Conservation (phyloP, 2,329 filamentous ascomycete species). For the Trichophyton schoenleinii region DNA sequence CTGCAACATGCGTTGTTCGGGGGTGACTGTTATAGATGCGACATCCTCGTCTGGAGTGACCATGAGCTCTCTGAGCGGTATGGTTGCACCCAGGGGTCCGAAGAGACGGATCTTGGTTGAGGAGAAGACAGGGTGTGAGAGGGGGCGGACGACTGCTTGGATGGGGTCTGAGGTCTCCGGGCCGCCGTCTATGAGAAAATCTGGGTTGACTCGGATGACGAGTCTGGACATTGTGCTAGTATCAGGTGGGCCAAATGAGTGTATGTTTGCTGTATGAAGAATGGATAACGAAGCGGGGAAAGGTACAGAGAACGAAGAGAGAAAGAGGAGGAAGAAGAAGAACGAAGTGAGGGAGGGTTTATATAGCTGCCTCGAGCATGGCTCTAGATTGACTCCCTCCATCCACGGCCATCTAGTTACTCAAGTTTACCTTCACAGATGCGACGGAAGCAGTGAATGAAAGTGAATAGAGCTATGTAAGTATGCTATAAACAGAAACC, state of each 20-base stretch:
- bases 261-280: too few species aligned
- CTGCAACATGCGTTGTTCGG: background rate
- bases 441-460: background rate
- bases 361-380: background rate
- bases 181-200: background rate
- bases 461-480: background rate
- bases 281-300: background rate
- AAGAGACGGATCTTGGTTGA: conserved; percentile 7
- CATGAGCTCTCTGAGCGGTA: conserved; percentile 4
- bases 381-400: too few species aligned
- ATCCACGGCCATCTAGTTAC: background rate
- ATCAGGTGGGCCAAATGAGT: background rate
- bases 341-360: background rate
- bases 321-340: background rate
- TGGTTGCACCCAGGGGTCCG: conserved; percentile 1
- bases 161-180: conserved; percentile 5
- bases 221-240: background rate
- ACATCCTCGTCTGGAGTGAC: conserved; percentile 1
- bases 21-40: background rate
- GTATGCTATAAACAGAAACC: background rate
- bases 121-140: conserved; percentile 6
- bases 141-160: background rate
- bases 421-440: background rate
- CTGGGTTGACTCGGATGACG: background rate
- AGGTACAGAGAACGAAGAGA: background rate